These are phyloP conservation scores for Geopyxis carbonaria DNA, from an alignment of 495 filamentous ascomycete genomes.

Conservation along the genomic window DNA sequence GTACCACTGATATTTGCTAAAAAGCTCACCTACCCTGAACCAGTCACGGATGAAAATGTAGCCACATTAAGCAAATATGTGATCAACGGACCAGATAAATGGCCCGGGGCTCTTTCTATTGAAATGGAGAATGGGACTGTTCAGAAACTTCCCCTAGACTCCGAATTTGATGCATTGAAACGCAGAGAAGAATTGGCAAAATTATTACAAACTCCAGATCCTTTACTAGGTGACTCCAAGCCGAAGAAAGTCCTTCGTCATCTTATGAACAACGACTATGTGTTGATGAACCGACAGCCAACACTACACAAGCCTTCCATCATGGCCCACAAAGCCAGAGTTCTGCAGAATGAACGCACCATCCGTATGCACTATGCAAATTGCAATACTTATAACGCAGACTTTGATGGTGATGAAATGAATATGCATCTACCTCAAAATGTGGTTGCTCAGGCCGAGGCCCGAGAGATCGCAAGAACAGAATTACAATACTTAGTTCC, in stretches of 20 bases:
- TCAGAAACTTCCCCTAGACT: constrained; percentile 72
- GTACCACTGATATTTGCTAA: constrained; percentile 92
- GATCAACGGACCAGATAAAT: constrained; percentile 80
- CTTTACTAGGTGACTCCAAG: constrained; percentile 52
- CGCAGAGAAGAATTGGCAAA: constrained; percentile 21
- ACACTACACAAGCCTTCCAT: constrained; percentile 99
- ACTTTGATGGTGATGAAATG: constrained; percentile 99
- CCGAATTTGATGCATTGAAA: constrained; percentile 68
- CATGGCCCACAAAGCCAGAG: constrained; percentile 89
- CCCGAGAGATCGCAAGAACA: constrained; percentile 79
- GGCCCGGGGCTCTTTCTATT: constrained; percentile 84
- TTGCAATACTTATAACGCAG: constrained; percentile 99
- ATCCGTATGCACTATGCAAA: constrained; percentile 99
- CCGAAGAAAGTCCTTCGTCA: constrained; percentile 97
- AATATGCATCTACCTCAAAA: constrained; percentile 99
- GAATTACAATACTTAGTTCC: constrained; percentile 93
- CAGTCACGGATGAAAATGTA: constrained; percentile 93
- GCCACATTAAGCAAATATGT: constrained; percentile 91
- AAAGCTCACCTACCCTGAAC: constrained; percentile 92
- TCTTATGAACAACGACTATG: constrained; percentile 87
- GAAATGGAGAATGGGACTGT: constrained; percentile 92
- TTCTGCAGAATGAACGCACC: constrained; percentile 84
- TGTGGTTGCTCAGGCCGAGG: constrained; percentile 82
- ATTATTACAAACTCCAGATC: constrained; percentile 65
- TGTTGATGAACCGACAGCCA: constrained; percentile 99